Evolutionary conservation across 2,329 filamentous ascomycete genomes (phyloP), one percentile per base, ranked within the genome.

Genomic region (Aphanocladium album): DNA sequence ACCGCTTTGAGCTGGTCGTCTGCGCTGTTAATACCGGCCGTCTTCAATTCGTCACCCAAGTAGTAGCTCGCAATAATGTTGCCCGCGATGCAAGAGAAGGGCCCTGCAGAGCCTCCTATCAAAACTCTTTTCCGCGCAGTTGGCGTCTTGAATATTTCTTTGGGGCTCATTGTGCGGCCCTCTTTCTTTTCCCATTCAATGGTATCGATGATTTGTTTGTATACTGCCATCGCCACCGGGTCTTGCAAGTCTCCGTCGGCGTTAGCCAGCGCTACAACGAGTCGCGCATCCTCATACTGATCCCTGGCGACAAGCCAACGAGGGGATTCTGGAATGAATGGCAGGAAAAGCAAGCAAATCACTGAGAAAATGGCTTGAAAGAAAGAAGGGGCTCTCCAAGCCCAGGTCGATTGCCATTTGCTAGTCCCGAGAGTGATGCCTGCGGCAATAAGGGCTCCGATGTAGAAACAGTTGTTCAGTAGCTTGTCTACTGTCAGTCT

Each of bases 51-150:
- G 1, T 67, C 63, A 2, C 76, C 75, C 5, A 79, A 63, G 68
- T 71, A 72, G 64, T 77, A 78, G 62, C 71, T 75, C 1, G 72
- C 72, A 54, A 79, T 75, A 49, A 75, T 72, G 45, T 76, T 78
- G 1, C 76, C 64, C 0, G 64, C 62, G 27, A 65, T 64, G 45
- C 64, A 66, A 30, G 63, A 64, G 35, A 63, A 66, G 33, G 62
- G 63, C 58, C 79, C 80, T 9, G 81, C 72, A 2, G 77, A 78
- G 50, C 77, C 68, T n/a, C 79, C 69, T 25, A 83, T 71, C 52
- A 76, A 67, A 39, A 83, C 70, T 50, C 80, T 73, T 63, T 80
- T 77, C 52, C 79, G 74, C 65, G 82, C 80, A 17, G 78, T 76
- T 50, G 72, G 72, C 12, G 79, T 81, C 62, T 71, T 70, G 64